phyloP scores from a whole-genome alignment of 2,329 filamentous ascomycete genomes.

The Parastagonospora avenae region DNA sequence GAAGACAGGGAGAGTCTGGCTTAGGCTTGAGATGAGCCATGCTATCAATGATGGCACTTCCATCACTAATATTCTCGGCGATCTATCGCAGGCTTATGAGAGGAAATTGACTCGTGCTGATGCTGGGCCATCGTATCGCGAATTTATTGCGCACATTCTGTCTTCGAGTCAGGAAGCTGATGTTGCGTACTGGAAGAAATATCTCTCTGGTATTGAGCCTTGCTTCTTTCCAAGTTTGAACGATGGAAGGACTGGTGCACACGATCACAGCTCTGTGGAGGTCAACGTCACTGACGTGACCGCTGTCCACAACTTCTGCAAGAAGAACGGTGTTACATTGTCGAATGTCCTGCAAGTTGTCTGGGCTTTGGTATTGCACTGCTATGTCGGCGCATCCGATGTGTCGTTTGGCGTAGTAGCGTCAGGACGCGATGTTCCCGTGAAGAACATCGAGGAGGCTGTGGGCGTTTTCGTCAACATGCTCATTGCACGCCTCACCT shows the following conservation, averaged over 20 bases:
- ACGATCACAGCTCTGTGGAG: slow-evolving; percentile 45
- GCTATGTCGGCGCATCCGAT: slow-evolving; percentile 54
- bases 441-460: slow-evolving; percentile 55
- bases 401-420: slow-evolving; percentile 62
- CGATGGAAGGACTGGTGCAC: slow-evolving; percentile 40
- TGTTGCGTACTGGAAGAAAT: slow-evolving; percentile 53
- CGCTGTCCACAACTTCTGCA: slow-evolving; percentile 44
- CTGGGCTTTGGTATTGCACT: slow-evolving; percentile 58
- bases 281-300: slow-evolving; percentile 43
- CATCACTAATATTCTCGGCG: slow-evolving; percentile 54
- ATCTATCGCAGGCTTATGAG: slow-evolving; percentile 54
- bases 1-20: slow-evolving; percentile 45
- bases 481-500: slow-evolving; percentile 56
- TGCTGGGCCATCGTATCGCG: slow-evolving; percentile 44
- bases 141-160: slow-evolving; percentile 44
- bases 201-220: slow-evolving; percentile 52
- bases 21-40: slow-evolving; percentile 58
- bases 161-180: slow-evolving; percentile 37
- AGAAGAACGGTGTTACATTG: slow-evolving; percentile 51
- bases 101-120: slow-evolving; percentile 45
- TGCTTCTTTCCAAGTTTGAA: slow-evolving; percentile 53
- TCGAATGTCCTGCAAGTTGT: slow-evolving; percentile 58
- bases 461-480: slow-evolving; percentile 62
- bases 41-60: slow-evolving; percentile 58
- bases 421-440: slow-evolving; percentile 59